These are phyloP conservation scores for Stephania yunnanensis DNA, from an alignment of 164 flowering plant genomes.

Conservation along the genomic window DNA sequence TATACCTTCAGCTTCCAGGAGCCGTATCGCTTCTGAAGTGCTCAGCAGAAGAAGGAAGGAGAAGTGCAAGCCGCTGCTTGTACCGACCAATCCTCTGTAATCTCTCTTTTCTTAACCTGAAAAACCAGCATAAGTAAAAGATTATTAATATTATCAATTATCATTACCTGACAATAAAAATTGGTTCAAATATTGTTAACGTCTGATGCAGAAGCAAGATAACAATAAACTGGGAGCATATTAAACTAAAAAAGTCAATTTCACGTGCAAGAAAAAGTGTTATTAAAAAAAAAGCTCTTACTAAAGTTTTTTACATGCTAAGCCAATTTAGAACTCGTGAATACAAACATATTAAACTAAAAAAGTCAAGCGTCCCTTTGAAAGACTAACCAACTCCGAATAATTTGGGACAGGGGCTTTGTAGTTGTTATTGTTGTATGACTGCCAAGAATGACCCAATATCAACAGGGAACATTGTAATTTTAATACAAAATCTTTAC, in stretches of 20 bases:
- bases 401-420: not conserved
- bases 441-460: not conserved
- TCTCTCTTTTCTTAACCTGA: conserved; percentile 70
- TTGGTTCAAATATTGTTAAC: not conserved
- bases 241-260: too few species aligned
- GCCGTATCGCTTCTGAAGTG: conserved; percentile 39
- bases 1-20: conserved; percentile 32
- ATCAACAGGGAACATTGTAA: not conserved
- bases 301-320: not conserved
- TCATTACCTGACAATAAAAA: not conserved
- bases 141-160: not conserved
- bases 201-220: not conserved
- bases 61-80: conserved; percentile 68
- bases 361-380: not conserved
- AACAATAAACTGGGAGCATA: not conserved
- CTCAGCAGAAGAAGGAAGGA: conserved; percentile 58
- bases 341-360: not conserved
- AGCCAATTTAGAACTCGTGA: not conserved
- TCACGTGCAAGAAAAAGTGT: not conserved
- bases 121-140: not conserved
- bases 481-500: not conserved
- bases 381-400: not conserved
- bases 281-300: too few species aligned
- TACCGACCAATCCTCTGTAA: conserved; percentile 60
- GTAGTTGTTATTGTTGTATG: not conserved